These are phyloP conservation scores for Lentinus brumalis DNA, from an alignment of 768 basidiomycete species.

Conservation along the genomic window DNA sequence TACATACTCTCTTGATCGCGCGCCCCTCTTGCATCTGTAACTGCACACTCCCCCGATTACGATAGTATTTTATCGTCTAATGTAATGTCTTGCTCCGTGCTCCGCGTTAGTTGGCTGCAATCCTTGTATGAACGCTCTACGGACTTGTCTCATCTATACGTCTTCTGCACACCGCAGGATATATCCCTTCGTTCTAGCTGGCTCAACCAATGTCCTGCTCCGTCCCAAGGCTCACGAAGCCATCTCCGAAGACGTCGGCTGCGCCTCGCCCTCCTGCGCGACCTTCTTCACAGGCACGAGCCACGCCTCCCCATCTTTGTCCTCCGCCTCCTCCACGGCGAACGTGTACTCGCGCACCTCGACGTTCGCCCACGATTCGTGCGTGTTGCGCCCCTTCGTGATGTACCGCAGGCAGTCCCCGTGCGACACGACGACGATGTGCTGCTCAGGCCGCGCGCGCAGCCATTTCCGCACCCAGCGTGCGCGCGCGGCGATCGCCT, in stretches of 20 bases:
- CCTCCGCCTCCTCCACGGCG: conserved; percentile 23
- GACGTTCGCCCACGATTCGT: conserved; percentile 28
- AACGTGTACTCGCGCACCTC: conserved; percentile 32
- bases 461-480: conserved; percentile 32
- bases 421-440: conserved; percentile 31
- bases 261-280: conserved; percentile 25
- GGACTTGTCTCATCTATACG: background rate
- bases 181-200: background rate
- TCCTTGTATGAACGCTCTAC: background rate
- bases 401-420: conserved; percentile 30
- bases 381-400: conserved; percentile 26
- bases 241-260: conserved; percentile 28
- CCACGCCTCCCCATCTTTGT: conserved; percentile 26
- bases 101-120: background rate
- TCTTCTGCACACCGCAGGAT: background rate
- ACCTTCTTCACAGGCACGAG: conserved; percentile 23
- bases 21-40: background rate
- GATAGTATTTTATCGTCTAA: conserved; percentile 7
- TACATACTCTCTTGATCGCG: conserved; percentile 10
- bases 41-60: background rate
- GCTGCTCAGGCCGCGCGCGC: conserved; percentile 27
- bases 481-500: conserved; percentile 26
- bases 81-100: conserved; percentile 5
- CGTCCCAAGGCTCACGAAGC: background rate
- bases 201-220: too few relatives aligned